Base-by-base conservation (phyloP, 331 rosid genomes). In the Malus hybrid region DNA sequence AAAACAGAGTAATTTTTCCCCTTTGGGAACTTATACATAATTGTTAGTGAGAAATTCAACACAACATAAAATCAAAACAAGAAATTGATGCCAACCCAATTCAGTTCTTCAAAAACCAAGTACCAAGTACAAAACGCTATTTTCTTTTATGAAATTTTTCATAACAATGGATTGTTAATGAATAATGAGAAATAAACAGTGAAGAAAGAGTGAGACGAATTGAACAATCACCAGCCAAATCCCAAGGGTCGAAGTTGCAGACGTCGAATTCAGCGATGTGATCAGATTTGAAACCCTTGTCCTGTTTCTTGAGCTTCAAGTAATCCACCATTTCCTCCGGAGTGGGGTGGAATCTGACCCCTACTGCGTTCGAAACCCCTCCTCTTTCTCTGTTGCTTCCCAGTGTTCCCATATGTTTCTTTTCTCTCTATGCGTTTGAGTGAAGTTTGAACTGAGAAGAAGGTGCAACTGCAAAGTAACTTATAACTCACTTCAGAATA, bases 271-370 rank as follows among this genome's bases (percentile, higher is more conserved):
- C 84, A 33, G 79, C 78, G 65, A 71, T 48, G 11, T 5, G 2
- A 3, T 75, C 7, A 31, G 78, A 68, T 16, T 33, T 6, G 24
- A 56, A 73, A 10, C 78, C 76, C 2, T 54, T 24, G 10, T 76
- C 84, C 0, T 54, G 70, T 59, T 82, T 11, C 82, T 85, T 89
- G 62, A 62, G 64, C 69, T 54, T 87, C 20, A 90, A 71, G 65
- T 77, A 90, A 60, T 85, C 6, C 2, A 88, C 66, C 11, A 88
- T 86, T 71, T 88, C 96, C 33, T 77, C 87, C 32, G 85, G 90
- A 1, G 88, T 90, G 20, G 93, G 96, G 4, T 61, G 67, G 75
- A 90, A 90, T 39, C 91, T 85, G 86, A 24, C 84, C 65, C 93
- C 93, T 0, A 83, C 83, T 5, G 86, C 85, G 31, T 28, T 2